Conservation (phyloP, 306 rosid species). For the Cajanus cajan region DNA sequence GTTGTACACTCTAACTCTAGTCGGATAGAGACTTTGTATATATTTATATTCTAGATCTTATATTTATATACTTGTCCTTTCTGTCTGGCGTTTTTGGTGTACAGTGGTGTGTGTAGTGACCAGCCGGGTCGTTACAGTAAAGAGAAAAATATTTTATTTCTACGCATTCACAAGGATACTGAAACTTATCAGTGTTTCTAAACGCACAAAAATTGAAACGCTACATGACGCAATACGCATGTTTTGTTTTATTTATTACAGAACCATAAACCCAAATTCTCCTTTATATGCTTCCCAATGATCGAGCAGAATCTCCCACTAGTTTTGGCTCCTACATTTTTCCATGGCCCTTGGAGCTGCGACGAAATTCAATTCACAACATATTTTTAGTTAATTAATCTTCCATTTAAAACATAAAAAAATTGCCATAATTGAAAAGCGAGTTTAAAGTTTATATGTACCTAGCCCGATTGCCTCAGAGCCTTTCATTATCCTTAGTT, state of each 20-base stretch:
- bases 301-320: neutral
- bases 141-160: neutral
- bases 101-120: too few species aligned
- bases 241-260: constrained; percentile 5
- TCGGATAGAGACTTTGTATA: too few species aligned
- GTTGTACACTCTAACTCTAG: too few species aligned
- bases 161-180: neutral
- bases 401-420: neutral
- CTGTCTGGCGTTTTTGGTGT: too few species aligned
- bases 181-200: neutral
- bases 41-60: too few species aligned
- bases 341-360: constrained; percentile 12
- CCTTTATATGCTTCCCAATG: neutral
- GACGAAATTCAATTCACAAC: neutral
- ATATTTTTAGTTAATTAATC: neutral
- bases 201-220: constrained; percentile 7
- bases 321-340: neutral
- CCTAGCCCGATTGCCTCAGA: constrained; percentile 12
- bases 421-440: neutral
- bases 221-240: neutral
- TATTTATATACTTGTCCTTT: too few species aligned
- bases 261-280: constrained; percentile 1
- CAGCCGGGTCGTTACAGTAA: too few species aligned
- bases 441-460: neutral
- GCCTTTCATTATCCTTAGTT: constrained; percentile 13